These are phyloP conservation scores for Candida awuae DNA, from an alignment of 805 yeast species.

Conservation along the genomic window DNA sequence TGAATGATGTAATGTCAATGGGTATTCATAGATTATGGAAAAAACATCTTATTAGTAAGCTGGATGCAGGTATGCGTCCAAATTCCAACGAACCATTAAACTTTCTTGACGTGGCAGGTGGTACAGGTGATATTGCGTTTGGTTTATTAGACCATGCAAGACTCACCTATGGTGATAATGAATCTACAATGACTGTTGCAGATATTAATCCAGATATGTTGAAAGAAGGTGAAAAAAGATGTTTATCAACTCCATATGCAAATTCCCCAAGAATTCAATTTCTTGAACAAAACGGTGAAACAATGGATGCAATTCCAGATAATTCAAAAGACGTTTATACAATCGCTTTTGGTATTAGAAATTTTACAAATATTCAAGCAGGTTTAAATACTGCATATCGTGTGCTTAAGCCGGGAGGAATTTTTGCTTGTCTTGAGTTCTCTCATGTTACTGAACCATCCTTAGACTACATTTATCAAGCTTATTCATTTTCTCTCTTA, in stretches of 20 bases:
- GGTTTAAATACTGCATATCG: conserved; percentile 94
- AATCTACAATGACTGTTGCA: conserved; percentile 78
- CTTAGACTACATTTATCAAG: conserved; percentile 70
- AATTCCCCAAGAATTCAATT: conserved; percentile 69
- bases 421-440: conserved; percentile 92
- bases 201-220: conserved; percentile 97
- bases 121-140: conserved; percentile 97
- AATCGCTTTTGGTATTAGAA: conserved; percentile 94
- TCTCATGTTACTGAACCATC: conserved; percentile 80
- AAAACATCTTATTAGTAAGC: conserved; percentile 72
- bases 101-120: conserved; percentile 96
- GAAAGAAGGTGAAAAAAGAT: conserved; percentile 80
- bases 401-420: conserved; percentile 94
- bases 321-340: conserved; percentile 93
- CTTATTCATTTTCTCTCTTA: conserved; percentile 78
- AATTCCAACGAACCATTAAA: conserved; percentile 67
- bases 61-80: conserved; percentile 92
- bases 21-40: conserved; percentile 97
- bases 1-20: conserved; percentile 97
- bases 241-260: conserved; percentile 47
- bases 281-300: conserved; percentile 88
- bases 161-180: conserved; percentile 61
- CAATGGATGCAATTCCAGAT: conserved; percentile 72
- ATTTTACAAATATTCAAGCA: conserved; percentile 89
- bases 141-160: conserved; percentile 91